Conservation (phyloP, 1,139 yeast genomes). For the Kurtzmaniella quercitrusa region DNA sequence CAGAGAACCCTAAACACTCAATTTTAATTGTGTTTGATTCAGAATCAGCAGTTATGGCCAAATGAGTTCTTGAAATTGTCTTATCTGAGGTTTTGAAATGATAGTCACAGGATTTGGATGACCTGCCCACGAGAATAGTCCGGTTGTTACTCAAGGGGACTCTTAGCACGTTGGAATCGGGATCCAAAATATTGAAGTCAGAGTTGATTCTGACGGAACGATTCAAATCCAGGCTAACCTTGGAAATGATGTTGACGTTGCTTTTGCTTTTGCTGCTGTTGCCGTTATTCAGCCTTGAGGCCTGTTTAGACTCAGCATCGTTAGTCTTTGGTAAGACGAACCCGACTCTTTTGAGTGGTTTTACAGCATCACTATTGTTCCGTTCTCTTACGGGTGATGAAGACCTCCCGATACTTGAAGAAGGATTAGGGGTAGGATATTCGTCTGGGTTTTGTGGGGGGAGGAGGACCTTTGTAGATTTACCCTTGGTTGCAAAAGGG, state of each 20-base stretch:
- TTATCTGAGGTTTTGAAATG: conserved; percentile 52
- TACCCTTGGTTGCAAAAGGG: conserved; percentile 6
- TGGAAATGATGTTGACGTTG: conserved; percentile 13
- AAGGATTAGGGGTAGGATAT: conserved; percentile 55
- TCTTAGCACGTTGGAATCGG: conserved; percentile 33
- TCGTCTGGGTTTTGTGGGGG: conserved; percentile 10
- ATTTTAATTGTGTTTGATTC: conserved; percentile 27
- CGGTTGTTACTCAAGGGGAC: conserved; percentile 27
- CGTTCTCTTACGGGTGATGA: conserved; percentile 34
- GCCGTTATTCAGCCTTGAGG: no score
- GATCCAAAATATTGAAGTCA: conserved; percentile 38
- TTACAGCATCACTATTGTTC: background rate
- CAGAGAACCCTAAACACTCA: conserved; percentile 69
- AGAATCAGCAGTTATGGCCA: conserved; percentile 25
- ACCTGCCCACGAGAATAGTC: conserved; percentile 52
- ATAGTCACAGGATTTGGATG: conserved; percentile 58
- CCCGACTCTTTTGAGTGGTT: background rate
- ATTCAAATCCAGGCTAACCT: conserved; percentile 20
- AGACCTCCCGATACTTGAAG: conserved; percentile 47
- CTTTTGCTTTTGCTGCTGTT: no score
- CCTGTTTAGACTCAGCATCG: background rate
- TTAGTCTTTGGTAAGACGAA: background rate
- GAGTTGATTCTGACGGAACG: conserved; percentile 18
- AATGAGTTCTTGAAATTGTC: conserved; percentile 67
- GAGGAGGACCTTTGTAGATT: conserved; percentile 14